phyloP scores from a whole-genome alignment of 768 basidiomycete genomes.

The Leccinum subgranulosum region DNA sequence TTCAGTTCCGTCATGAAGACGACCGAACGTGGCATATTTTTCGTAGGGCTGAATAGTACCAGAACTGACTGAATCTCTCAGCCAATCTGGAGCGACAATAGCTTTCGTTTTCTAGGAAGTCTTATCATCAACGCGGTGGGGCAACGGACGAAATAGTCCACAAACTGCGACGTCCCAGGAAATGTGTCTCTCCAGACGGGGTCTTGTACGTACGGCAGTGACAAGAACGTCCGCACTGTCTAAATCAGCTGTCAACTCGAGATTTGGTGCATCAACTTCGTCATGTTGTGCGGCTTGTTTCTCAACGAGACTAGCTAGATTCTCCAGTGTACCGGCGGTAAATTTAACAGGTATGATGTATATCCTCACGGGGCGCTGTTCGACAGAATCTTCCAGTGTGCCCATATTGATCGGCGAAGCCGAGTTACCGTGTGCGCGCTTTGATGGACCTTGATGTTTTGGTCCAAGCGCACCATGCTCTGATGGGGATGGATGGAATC shows the following conservation, averaged over 20 bases:
- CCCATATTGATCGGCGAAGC: conserved; percentile 5
- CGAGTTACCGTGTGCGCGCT: conserved; percentile 2
- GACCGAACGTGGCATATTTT: conserved; percentile 53
- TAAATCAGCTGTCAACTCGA: conserved; percentile 39
- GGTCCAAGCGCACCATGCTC: not conserved
- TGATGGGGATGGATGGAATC: conserved; percentile 5
- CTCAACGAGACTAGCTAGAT: conserved; percentile 29
- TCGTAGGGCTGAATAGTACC: conserved; percentile 47
- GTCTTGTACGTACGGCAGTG: conserved; percentile 62
- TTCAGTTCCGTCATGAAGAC: conserved; percentile 47
- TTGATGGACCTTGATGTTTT: conserved; percentile 6
- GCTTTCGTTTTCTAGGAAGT: conserved; percentile 54
- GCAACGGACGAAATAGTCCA: conserved; percentile 6
- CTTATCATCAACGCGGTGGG: conserved; percentile 1
- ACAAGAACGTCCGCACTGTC: conserved; percentile 62
- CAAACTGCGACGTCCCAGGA: conserved; percentile 63
- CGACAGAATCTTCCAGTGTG: conserved; percentile 2
- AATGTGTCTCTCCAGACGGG: conserved; percentile 68
- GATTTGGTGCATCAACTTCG: not conserved
- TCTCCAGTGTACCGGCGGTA: conserved; percentile 12
- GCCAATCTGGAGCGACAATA: conserved; percentile 72
- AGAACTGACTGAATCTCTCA: conserved; percentile 51
- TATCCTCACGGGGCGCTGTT: conserved; percentile 16
- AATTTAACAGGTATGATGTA: conserved; percentile 35
- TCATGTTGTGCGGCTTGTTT: not conserved